Evolutionary conservation across 257 asterid species (phyloP).

Genomic region (Salvia miltiorrhiza): DNA sequence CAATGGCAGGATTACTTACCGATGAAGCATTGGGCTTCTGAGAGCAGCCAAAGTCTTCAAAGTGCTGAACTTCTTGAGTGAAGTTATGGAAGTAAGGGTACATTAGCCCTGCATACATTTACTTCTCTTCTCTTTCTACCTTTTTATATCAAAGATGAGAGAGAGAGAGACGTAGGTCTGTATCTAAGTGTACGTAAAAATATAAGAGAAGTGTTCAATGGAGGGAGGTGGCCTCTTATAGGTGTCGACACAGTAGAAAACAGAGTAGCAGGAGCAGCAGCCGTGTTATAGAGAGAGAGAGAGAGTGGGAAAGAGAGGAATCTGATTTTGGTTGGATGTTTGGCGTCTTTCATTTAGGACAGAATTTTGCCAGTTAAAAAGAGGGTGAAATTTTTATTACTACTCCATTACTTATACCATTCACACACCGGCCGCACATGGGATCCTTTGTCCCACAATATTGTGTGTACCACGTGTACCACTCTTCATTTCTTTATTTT

Average conservation of each 20-base stretch:
- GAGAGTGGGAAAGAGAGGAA: constrained; percentile 37
- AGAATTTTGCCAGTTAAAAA: constrained; percentile 20
- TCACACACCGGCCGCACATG: no score
- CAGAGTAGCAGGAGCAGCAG: constrained; percentile 25
- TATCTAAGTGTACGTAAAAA: constrained; percentile 9
- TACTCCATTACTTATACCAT: no score
- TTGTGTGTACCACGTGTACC: no score
- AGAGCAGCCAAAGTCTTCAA: constrained; percentile 53
- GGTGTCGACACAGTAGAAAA: constrained; percentile 36
- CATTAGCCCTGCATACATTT: constrained; percentile 75
- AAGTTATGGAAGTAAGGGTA: constrained; percentile 60
- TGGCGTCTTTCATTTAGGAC: constrained; percentile 21
- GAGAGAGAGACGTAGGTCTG: background rate
- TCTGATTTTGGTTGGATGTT: constrained; percentile 44
- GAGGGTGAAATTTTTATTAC: background rate
- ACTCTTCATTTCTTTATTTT: no score
- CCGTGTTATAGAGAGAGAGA: constrained; percentile 31
- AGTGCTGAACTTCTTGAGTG: constrained; percentile 56
- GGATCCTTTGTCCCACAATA: no score
- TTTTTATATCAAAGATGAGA: background rate
- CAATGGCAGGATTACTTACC: constrained; percentile 31
- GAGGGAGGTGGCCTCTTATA: constrained; percentile 48
- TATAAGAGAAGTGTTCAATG: constrained; percentile 27
- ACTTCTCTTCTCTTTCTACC: constrained; percentile 6
- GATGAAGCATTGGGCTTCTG: constrained; percentile 48